phyloP scores from a whole-genome alignment of 2,329 filamentous ascomycete species.

The Boeremia lycopersici region DNA sequence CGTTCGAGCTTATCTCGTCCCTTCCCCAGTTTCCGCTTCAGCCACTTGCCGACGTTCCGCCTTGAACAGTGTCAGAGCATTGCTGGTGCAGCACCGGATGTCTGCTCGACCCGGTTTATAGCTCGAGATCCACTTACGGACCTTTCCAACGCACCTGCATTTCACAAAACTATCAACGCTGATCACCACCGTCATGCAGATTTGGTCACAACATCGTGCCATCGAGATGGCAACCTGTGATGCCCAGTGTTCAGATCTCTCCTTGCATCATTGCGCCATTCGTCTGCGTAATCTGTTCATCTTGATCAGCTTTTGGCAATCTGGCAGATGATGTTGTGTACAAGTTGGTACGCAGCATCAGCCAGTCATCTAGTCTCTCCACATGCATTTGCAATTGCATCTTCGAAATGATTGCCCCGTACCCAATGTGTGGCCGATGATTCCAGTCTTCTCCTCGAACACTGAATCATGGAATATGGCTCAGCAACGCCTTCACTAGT shows the following conservation, averaged over 20 bases:
- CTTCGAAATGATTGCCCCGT: slow-evolving; percentile 1
- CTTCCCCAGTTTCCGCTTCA: slow-evolving; percentile 13
- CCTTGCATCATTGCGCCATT: slow-evolving; percentile 5
- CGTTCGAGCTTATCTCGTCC: neutral
- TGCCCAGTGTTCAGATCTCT: neutral
- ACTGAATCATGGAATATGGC: neutral
- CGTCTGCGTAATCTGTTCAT: neutral
- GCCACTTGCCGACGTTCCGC: neutral
- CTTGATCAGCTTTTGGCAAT: neutral
- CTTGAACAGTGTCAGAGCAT: slow-evolving; percentile 4
- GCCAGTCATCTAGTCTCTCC: slow-evolving; percentile 1
- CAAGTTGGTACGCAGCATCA: neutral
- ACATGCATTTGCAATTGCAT: slow-evolving; percentile 3
- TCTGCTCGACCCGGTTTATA: neutral
- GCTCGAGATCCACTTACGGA: slow-evolving; percentile 2
- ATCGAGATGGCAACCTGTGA: neutral
- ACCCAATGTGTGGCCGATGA: neutral
- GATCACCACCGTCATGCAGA: slow-evolving; percentile 8
- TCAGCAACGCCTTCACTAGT: slow-evolving; percentile 4
- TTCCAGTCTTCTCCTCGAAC: slow-evolving; percentile 10
- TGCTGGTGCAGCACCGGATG: slow-evolving; percentile 9
- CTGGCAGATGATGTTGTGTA: neutral
- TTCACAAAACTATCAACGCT: neutral
- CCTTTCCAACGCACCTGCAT: neutral
- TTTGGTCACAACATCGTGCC: slow-evolving; percentile 8